Percentiles rank a stretch among this genome's conserved stretches.
phyloP scores from a whole-genome alignment of 306 rosid species.

The Cucurbita moschata region DNA sequence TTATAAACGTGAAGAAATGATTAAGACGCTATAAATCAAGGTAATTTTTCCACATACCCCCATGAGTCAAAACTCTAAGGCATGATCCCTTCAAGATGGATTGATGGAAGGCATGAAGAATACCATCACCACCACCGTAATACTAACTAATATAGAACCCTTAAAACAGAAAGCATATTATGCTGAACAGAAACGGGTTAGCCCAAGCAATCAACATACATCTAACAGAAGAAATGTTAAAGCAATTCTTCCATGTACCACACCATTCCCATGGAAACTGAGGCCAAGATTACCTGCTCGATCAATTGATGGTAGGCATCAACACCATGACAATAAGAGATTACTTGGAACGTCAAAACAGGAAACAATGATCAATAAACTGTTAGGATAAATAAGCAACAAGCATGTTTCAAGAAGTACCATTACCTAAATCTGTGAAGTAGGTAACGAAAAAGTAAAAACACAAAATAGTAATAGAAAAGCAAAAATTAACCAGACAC shows the following conservation, averaged over 20 bases:
- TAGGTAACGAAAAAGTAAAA: slow-evolving; percentile 22
- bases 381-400: slow-evolving; percentile 30
- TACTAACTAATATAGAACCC: neutral
- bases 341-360: slow-evolving; percentile 24
- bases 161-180: neutral
- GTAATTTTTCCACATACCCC: slow-evolving; percentile 25
- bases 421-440: slow-evolving; percentile 25
- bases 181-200: slow-evolving; percentile 3
- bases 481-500: slow-evolving; percentile 35
- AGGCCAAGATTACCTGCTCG: slow-evolving; percentile 35
- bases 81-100: slow-evolving; percentile 4
- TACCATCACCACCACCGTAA: neutral
- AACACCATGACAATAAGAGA: slow-evolving; percentile 23
- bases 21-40: slow-evolving; percentile 1
- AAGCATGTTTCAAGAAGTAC: slow-evolving; percentile 22
- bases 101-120: slow-evolving; percentile 3
- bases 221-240: neutral
- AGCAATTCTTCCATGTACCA: slow-evolving; percentile 20
- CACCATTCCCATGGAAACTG: slow-evolving; percentile 1
- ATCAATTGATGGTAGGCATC: slow-evolving; percentile 24
- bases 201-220: slow-evolving; percentile 5
- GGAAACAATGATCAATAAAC: slow-evolving; percentile 15
- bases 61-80: slow-evolving; percentile 19
- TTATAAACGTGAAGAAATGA: neutral
- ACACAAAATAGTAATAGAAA: slow-evolving; percentile 15